Evolutionary conservation across 2,329 filamentous ascomycete species (phyloP).

Genomic region (Akanthomyces muscarius): DNA sequence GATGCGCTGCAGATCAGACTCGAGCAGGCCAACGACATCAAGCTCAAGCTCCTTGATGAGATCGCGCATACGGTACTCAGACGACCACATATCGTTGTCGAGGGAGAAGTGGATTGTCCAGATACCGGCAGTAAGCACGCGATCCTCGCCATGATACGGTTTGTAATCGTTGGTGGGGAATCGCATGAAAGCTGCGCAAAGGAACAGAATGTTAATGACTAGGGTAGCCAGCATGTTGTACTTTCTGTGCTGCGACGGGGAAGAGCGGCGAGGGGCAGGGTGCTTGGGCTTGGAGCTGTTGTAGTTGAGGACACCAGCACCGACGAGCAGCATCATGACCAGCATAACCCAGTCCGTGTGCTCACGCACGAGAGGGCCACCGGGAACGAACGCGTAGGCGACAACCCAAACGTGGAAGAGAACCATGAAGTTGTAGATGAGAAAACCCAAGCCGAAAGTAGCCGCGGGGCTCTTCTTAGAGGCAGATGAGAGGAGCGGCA

Average conservation of each 20-base stretch:
- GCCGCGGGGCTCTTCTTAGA: slow-evolving; percentile 70
- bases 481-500: slow-evolving; percentile 71
- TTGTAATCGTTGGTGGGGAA: slow-evolving; percentile 91
- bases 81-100: slow-evolving; percentile 98
- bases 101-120: slow-evolving; percentile 99
- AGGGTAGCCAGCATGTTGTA: slow-evolving; percentile 57
- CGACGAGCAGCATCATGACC: slow-evolving; percentile 77
- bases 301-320: slow-evolving; percentile 76
- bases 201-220: slow-evolving; percentile 74
- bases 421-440: slow-evolving; percentile 89
- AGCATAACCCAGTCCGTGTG: slow-evolving; percentile 95
- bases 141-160: slow-evolving; percentile 83
- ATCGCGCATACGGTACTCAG: slow-evolving; percentile 88
- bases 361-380: slow-evolving; percentile 86
- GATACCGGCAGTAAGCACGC: slow-evolving; percentile 87
- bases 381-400: slow-evolving; percentile 95
- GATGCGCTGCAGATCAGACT: slow-evolving; percentile 90
- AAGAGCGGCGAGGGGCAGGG: slow-evolving; percentile 28
- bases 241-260: slow-evolving; percentile 44
- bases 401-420: slow-evolving; percentile 99
- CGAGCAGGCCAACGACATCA: slow-evolving; percentile 93
- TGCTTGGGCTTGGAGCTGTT: slow-evolving; percentile 46
- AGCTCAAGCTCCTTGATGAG: slow-evolving; percentile 90
- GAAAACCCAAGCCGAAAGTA: slow-evolving; percentile 83
- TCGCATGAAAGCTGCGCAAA: slow-evolving; percentile 78